These are phyloP conservation scores for Vicia faba DNA, from an alignment of 306 rosid genomes.

Conservation along the genomic window DNA sequence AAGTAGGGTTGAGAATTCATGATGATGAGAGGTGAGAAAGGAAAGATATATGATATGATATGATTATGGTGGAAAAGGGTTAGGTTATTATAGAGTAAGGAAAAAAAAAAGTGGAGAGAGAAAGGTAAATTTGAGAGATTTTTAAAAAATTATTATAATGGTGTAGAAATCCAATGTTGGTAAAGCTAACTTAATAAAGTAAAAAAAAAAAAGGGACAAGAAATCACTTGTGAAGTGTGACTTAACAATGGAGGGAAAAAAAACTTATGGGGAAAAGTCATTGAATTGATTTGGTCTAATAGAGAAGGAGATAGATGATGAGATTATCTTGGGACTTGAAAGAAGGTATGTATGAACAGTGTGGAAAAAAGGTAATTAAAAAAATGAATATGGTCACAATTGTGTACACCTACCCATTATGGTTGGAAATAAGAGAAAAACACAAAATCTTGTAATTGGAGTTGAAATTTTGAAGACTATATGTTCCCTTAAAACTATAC, in stretches of 20 bases:
- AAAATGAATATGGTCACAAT: conserved; percentile 1
- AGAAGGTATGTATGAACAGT: conserved; percentile 36
- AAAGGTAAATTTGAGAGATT: conserved; percentile 43
- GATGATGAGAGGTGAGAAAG: conserved; percentile 37
- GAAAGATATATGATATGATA: conserved; percentile 19
- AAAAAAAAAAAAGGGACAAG: conserved; percentile 53
- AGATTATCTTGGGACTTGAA: conserved; percentile 68
- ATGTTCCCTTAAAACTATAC: conserved; percentile 29
- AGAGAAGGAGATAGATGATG: conserved; percentile 11
- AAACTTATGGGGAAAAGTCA: conserved; percentile 39
- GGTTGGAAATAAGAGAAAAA: conserved; percentile 38
- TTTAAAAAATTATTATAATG: not conserved
- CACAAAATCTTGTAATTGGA: conserved; percentile 39
- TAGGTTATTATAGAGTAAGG: conserved; percentile 48
- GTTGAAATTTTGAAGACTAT: conserved; percentile 49
- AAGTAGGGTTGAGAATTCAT: conserved; percentile 62
- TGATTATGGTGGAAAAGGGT: conserved; percentile 36
- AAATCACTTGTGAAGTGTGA: conserved; percentile 70
- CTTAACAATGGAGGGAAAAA: conserved; percentile 57
- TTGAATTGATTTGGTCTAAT: conserved; percentile 5
- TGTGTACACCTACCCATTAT: conserved; percentile 34
- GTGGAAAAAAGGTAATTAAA: not conserved
- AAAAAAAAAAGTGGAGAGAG: conserved; percentile 38
- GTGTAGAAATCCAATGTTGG: conserved; percentile 57
- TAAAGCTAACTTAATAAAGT: conserved; percentile 52